Percentiles rank a stretch among this genome's conserved stretches.
These are phyloP conservation scores for Mortierella sp. DNA, from an alignment of 371 early-diverging fungal species.

Conservation along the genomic window DNA sequence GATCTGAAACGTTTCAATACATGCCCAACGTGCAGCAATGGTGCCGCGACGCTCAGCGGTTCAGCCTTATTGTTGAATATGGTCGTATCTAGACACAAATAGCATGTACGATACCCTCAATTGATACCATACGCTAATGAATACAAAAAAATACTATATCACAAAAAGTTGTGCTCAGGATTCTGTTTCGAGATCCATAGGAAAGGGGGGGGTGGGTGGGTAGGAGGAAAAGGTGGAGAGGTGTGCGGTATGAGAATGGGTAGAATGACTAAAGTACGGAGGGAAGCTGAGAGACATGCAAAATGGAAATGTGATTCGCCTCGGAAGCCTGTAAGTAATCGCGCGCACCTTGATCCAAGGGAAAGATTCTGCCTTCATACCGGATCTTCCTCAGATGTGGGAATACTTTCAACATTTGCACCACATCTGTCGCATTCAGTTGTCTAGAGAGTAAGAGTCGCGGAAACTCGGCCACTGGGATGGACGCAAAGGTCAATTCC, in stretches of 20 bases:
- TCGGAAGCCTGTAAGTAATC: neutral
- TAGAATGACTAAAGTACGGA: slow-evolving; percentile 1
- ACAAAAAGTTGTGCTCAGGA: too few relatives aligned
- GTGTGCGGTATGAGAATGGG: too few relatives aligned
- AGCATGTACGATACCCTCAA: neutral
- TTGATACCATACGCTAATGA: too few relatives aligned
- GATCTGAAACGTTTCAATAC: slow-evolving; percentile 14
- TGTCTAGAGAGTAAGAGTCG: neutral
- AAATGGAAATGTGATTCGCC: slow-evolving; percentile 1
- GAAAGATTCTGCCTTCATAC: slow-evolving; percentile 16
- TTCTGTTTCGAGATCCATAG: neutral
- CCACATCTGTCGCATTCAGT: neutral
- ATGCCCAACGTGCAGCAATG: slow-evolving; percentile 28
- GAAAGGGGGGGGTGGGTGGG: too few relatives aligned
- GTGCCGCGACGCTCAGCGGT: slow-evolving; percentile 37
- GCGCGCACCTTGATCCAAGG: slow-evolving; percentile 13
- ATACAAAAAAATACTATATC: neutral
- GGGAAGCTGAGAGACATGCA: slow-evolving; percentile 21
- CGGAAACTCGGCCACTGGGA: neutral
- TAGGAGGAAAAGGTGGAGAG: too few relatives aligned
- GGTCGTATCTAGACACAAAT: slow-evolving; percentile 12
- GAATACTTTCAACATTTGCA: slow-evolving; percentile 8
- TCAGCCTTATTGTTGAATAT: slow-evolving; percentile 29
- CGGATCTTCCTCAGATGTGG: slow-evolving; percentile 31
- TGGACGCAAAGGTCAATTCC: slow-evolving; percentile 17